These are phyloP conservation scores for Puccinia triticina DNA, from an alignment of 1,284 basidiomycete genomes.

Conservation along the genomic window DNA sequence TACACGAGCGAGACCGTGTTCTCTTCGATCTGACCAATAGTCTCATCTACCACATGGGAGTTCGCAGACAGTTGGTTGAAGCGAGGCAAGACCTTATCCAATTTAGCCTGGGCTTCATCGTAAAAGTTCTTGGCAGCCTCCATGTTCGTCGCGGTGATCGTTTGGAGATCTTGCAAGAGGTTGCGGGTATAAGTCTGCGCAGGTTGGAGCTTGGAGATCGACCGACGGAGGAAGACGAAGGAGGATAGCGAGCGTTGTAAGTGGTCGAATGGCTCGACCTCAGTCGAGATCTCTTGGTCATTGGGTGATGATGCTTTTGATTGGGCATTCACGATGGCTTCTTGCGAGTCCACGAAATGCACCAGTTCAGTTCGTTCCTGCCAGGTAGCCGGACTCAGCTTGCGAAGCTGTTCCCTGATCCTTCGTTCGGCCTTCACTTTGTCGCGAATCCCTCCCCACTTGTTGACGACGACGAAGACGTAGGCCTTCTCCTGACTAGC, in stretches of 20 bases:
- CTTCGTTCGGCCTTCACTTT: conserved; percentile 88
- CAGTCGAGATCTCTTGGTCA: conserved; percentile 64
- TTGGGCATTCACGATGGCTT: conserved; percentile 59
- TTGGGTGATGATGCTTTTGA: conserved; percentile 29
- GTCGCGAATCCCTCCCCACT: conserved; percentile 92
- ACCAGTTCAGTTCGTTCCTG: conserved; percentile 90
- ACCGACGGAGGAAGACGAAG: conserved; percentile 92
- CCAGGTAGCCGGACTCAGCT: conserved; percentile 86
- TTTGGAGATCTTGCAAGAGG: conserved; percentile 82
- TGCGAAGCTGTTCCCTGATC: conserved; percentile 91
- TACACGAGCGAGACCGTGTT: conserved; percentile 68
- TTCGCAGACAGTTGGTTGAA: conserved; percentile 81
- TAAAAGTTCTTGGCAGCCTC: conserved; percentile 80
- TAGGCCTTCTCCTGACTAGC: conserved; percentile 97
- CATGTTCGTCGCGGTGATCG: conserved; percentile 83
- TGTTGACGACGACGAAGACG: conserved; percentile 98
- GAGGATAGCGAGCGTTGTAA: conserved; percentile 90
- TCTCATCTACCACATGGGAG: conserved; percentile 75
- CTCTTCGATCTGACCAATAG: conserved; percentile 80
- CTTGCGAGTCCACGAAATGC: conserved; percentile 92
- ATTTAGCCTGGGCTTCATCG: conserved; percentile 72
- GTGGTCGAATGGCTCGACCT: conserved; percentile 75
- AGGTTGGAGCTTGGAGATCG: conserved; percentile 92
- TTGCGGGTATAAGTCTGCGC: conserved; percentile 91
- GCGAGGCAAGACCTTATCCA: conserved; percentile 75